Evolutionary conservation across 2,329 filamentous ascomycete genomes (phyloP), one percentile per base, ranked within the genome.

Genomic region (Cyphellophora attinorum): DNA sequence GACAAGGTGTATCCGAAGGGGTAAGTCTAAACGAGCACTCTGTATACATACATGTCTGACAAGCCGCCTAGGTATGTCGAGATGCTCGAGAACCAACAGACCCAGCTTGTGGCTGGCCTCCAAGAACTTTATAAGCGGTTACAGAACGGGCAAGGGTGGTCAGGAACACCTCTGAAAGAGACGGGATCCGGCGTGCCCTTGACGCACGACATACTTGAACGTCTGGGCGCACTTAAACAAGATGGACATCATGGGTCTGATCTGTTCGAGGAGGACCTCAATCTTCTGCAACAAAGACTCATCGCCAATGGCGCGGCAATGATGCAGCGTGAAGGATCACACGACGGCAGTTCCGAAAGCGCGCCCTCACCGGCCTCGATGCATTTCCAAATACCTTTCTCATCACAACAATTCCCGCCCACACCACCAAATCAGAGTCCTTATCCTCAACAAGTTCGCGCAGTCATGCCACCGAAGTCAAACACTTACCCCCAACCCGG

Each of bases 1-100:
- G 75, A 79, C 56, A 79, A 78, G 55, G 69, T 77, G 30, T 78
- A 79, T 53, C 75, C 75, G n/a, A 79, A 78, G 59, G 75, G 75
- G 68, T 79, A 56, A 59, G 67, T 54, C 37, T 31, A 15, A 11
- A 5, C 13, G 14, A 8, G 11, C 11, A 10, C 6, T 6, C 19
- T 38, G 39, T 31, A 6, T 29, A 19, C 19, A 19, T 27, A 23
- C 12, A 34, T 35, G 19, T 8, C 21, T 25, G 21, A 25, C 21
- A n/a, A n/a, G 21, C 8, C 21, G 19, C 12, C 34, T 42, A 76
- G 72, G 44, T 76, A 76, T 42, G 74, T 79, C 18, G 75, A 79
- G 54, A 76, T 78, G 72, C 66, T 79, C 32, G 75, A 79, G 50
- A 73, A 76, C 49, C 74, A 79, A 60, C 75, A 79, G 54, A 54